phyloP scores from a whole-genome alignment of 768 basidiomycete genomes.

The Coprinopsis marcescibilis region DNA sequence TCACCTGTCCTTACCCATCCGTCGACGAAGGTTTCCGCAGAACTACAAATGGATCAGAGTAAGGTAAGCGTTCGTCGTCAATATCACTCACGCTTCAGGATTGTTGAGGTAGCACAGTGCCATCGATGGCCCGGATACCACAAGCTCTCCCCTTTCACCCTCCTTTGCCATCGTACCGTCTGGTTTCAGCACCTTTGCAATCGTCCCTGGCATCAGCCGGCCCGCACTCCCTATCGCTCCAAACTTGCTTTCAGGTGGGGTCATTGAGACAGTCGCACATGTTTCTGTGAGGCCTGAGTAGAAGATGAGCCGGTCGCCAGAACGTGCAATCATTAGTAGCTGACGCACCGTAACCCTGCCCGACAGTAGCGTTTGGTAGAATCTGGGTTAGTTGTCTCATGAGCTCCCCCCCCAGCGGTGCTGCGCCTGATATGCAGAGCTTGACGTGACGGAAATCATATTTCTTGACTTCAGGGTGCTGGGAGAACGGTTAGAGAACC shows the following conservation, averaged over 20 bases:
- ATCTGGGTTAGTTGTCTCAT: slow-evolving; percentile 37
- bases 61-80: background rate
- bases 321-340: background rate
- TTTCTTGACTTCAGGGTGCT: slow-evolving; percentile 49
- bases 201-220: slow-evolving; percentile 50
- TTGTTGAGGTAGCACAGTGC: slow-evolving; percentile 55
- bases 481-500: slow-evolving; percentile 4
- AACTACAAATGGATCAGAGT: slow-evolving; percentile 29
- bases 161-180: slow-evolving; percentile 53
- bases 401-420: slow-evolving; percentile 56
- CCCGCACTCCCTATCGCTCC: slow-evolving; percentile 54
- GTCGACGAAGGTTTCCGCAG: slow-evolving; percentile 57
- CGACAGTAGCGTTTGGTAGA: slow-evolving; percentile 55
- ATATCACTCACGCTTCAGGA: slow-evolving; percentile 46
- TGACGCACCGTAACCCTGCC: slow-evolving; percentile 55
- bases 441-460: slow-evolving; percentile 49
- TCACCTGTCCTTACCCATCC: slow-evolving; percentile 70
- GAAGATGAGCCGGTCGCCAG: background rate
- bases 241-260: slow-evolving; percentile 36
- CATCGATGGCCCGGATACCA: slow-evolving; percentile 56
- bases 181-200: slow-evolving; percentile 48
- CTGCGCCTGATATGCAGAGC: slow-evolving; percentile 53
- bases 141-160: slow-evolving; percentile 57
- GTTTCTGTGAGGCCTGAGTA: slow-evolving; percentile 59
- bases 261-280: slow-evolving; percentile 43